phyloP scores from a whole-genome alignment of 2,329 filamentous ascomycete species.

The Cercospora sesami region DNA sequence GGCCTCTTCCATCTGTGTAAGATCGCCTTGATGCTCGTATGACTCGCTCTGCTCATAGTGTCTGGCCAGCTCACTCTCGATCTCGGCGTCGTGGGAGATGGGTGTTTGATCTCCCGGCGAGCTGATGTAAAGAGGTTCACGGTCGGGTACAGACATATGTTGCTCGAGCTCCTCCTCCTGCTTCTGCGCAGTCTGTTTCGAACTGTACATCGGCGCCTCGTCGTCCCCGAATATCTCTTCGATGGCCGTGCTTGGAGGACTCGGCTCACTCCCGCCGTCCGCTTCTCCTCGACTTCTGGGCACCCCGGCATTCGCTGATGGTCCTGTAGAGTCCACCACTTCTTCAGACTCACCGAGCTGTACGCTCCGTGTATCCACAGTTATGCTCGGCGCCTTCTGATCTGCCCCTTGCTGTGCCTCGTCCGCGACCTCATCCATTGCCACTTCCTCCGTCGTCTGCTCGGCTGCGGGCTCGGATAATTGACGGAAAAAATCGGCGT shows the following conservation, averaged over 20 bases:
- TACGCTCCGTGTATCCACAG: constrained; percentile 16
- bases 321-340: constrained; percentile 16
- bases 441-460: constrained; percentile 17
- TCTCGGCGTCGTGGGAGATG: constrained; percentile 12
- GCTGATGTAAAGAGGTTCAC: constrained; percentile 19
- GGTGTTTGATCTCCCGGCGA: constrained; percentile 22
- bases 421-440: constrained; percentile 6
- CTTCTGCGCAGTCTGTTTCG: constrained; percentile 27
- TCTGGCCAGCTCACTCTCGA: constrained; percentile 20
- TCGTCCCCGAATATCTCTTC: constrained; percentile 24
- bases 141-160: constrained; percentile 22
- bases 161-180: constrained; percentile 30
- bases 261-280: constrained; percentile 19
- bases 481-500: constrained; percentile 42
- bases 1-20: constrained; percentile 48
- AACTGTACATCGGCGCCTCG: constrained; percentile 30
- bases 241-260: constrained; percentile 9
- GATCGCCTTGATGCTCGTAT: constrained; percentile 52
- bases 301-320: constrained; percentile 18
- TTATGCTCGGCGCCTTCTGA: constrained; percentile 21
- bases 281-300: constrained; percentile 20
- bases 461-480: constrained; percentile 34
- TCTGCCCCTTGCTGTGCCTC: constrained; percentile 11
- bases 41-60: constrained; percentile 12
- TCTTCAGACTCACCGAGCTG: constrained; percentile 16